Base-by-base conservation (phyloP, 2,329 filamentous ascomycete species). In the Pochonia chlamydosporia region DNA sequence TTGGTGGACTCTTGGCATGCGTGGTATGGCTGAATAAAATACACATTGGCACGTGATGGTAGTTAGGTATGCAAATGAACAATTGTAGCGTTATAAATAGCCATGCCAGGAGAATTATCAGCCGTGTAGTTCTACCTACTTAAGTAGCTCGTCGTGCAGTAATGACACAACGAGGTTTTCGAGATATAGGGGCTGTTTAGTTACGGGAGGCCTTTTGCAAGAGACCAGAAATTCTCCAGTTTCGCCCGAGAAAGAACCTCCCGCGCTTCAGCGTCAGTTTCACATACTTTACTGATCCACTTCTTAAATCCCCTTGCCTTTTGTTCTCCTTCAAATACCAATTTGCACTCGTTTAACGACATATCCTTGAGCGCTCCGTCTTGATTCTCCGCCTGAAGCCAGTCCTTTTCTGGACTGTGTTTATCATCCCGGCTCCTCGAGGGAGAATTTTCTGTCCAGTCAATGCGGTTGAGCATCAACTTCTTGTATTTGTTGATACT, bases 211-310 rank as follows among this genome's bases (percentile, higher is more conserved):
- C 64, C 88, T 74, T 95, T 95, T 0, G 91, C 92, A 56, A 93
- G 69, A 9, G 85, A 85, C 93, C 93, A 99, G 61, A 99, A 92
- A 59, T 86, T 95, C 58, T 97, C 92, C 78, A 97, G 87, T 73
- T 95, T 96, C 5, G 83, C 81, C 56, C 89, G 79, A 11, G 82
- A 71, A 52, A 99, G 68, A 20, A 84, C 76, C 56, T 96, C 89
- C 62, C 88, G 85, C 5, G 92, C 93, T 62, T 95, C 87, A 10
- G 84, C 79, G 63, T 99, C 93, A 2, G 88, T 92, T 68, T 97
- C 93, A 65, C 90, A 96, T n/a, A 93, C 82, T 63, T 89, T 86
- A 52, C 84, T 90, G 3, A 86, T 78, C 88, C 92, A 97, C 61
- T 89, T 91, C 54, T 87, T 83, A 64, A 97, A 99, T 0, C 76